Evolutionary conservation across 108 stramenopile species (phyloP).

Genomic region (Cylindrotheca closterium): DNA sequence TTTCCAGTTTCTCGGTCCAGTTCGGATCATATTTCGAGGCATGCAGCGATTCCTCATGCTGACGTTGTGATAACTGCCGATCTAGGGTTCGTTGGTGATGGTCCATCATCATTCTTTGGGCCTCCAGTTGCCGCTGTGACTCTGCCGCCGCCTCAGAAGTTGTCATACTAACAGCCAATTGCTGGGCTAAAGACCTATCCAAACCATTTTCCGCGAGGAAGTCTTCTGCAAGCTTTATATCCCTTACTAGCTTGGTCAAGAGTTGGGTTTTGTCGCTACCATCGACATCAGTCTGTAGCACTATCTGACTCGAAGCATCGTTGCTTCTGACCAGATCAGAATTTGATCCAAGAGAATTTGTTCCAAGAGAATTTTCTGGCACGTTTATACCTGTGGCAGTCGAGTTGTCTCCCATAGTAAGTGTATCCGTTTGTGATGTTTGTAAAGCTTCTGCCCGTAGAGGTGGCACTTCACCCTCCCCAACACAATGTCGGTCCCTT

Average conservation of each 20-base stretch:
- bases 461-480: too few relatives aligned
- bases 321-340: too few relatives aligned
- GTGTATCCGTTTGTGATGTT: background rate
- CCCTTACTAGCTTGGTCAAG: conserved; percentile 7
- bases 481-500: too few relatives aligned
- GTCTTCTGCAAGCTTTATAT: conserved; percentile 13
- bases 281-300: background rate
- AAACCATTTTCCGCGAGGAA: conserved; percentile 22
- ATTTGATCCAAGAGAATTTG: background rate
- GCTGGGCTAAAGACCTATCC: conserved; percentile 21
- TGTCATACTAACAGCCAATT: conserved; percentile 18
- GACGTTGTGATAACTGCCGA: conserved; percentile 9
- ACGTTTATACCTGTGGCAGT: background rate
- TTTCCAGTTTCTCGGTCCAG: conserved; percentile 26
- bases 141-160: conserved; percentile 10
- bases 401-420: background rate
- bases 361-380: background rate
- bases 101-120: background rate
- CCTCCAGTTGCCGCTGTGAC: background rate
- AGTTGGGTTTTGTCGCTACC: background rate
- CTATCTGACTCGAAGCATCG: background rate
- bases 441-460: background rate
- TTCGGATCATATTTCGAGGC: conserved; percentile 16
- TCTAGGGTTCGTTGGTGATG: conserved; percentile 7
- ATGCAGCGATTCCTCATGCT: conserved; percentile 8